Evolutionary conservation across 2,329 filamentous ascomycete genomes (phyloP).

Genomic region (Epichloe gansuensis): DNA sequence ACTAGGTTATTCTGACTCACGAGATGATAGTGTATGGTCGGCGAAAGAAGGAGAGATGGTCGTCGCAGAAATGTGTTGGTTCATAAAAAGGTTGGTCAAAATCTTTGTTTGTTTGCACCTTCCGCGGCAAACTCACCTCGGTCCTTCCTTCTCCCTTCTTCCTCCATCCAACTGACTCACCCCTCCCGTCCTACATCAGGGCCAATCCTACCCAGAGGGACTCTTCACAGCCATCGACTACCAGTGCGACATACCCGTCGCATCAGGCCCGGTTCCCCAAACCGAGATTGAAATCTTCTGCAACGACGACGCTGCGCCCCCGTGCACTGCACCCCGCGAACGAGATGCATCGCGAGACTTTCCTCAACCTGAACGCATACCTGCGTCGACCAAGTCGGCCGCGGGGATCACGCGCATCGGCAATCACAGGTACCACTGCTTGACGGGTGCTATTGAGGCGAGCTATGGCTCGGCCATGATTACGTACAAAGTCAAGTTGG

Average conservation of each 20-base stretch:
- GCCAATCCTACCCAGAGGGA: conserved; percentile 25
- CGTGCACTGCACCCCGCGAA: conserved; percentile 18
- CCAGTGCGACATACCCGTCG: conserved; percentile 26
- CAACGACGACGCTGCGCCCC: conserved; percentile 20
- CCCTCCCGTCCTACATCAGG: conserved; percentile 11
- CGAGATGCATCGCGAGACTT: conserved; percentile 21
- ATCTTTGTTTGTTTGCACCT: too few species aligned
- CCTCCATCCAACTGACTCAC: too few species aligned
- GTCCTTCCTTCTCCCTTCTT: too few species aligned
- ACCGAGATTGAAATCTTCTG: conserved; percentile 27
- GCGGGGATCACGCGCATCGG: conserved; percentile 23
- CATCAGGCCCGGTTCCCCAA: conserved; percentile 22
- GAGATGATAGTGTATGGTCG: conserved; percentile 21
- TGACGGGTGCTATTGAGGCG: conserved; percentile 25
- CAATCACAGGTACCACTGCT: conserved; percentile 24
- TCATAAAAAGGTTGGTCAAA: conserved; percentile 23
- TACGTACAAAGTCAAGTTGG: conserved; percentile 25
- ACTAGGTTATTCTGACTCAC: too few species aligned
- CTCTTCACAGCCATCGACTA: conserved; percentile 24
- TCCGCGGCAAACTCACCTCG: too few species aligned
- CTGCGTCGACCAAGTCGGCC: conserved; percentile 17
- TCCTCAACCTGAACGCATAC: conserved; percentile 25
- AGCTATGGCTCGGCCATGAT: conserved; percentile 27
- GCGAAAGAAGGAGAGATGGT: conserved; percentile 25
- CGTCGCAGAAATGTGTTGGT: conserved; percentile 27